Conservation (phyloP, 352 stramenopile species). For the Lagenidium giganteum region DNA sequence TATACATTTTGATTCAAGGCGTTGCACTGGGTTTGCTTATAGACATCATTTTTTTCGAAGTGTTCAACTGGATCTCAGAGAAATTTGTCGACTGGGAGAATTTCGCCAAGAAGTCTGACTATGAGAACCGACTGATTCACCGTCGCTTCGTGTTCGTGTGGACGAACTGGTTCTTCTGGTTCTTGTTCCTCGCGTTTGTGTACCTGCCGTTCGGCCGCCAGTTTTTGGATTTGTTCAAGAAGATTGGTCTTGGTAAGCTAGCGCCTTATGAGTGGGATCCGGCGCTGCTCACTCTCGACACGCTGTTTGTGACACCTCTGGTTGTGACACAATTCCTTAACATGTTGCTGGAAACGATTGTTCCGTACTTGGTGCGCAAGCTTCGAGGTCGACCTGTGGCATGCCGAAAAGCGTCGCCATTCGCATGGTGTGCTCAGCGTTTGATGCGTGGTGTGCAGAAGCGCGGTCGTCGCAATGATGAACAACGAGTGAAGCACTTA, state of each 20-base stretch:
- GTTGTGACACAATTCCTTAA: slow-evolving; percentile 80
- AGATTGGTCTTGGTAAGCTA: slow-evolving; percentile 31
- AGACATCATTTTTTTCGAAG: slow-evolving; percentile 78
- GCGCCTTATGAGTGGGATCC: slow-evolving; percentile 59
- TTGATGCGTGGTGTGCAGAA: slow-evolving; percentile 28
- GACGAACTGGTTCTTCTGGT: slow-evolving; percentile 88
- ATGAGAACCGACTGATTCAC: slow-evolving; percentile 71
- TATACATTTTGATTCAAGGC: slow-evolving; percentile 77
- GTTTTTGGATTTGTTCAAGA: slow-evolving; percentile 43
- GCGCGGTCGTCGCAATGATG: slow-evolving; percentile 8
- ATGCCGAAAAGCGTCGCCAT: slow-evolving; percentile 40
- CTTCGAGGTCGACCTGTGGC: slow-evolving; percentile 45
- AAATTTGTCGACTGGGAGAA: slow-evolving; percentile 79
- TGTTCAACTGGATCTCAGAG: slow-evolving; percentile 78
- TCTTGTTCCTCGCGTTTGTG: slow-evolving; percentile 76
- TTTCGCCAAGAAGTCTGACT: slow-evolving; percentile 69
- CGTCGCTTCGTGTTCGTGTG: slow-evolving; percentile 80
- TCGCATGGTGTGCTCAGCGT: slow-evolving; percentile 28
- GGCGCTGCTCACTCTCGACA: slow-evolving; percentile 63
- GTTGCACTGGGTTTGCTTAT: slow-evolving; percentile 68
- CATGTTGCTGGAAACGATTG: slow-evolving; percentile 74
- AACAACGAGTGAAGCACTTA: slow-evolving; percentile 30
- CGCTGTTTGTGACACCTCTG: slow-evolving; percentile 73
- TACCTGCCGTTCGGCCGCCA: slow-evolving; percentile 68
- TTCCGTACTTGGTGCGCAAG: slow-evolving; percentile 67